Conservation (phyloP, 78 protist genomes). For the Dictyostelium purpureum region DNA sequence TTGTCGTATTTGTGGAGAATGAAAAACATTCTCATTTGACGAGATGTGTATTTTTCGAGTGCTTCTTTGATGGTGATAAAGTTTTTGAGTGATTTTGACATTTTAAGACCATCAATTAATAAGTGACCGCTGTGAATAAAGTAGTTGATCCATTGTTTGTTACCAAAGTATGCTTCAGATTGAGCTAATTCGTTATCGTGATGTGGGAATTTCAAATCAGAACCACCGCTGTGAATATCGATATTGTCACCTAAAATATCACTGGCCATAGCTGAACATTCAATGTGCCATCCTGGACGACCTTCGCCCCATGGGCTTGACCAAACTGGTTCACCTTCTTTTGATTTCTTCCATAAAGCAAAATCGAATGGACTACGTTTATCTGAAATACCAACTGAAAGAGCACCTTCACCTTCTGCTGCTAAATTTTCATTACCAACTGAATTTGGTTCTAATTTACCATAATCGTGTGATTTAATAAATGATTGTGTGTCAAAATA, state of each 20-base stretch:
- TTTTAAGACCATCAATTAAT: constrained; percentile 94
- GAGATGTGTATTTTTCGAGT: constrained; percentile 88
- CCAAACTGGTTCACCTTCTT: constrained; percentile 91
- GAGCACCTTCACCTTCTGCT: constrained; percentile 86
- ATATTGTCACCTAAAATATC: constrained; percentile 82
- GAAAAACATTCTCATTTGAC: constrained; percentile 95
- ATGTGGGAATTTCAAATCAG: constrained; percentile 99
- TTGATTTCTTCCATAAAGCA: constrained; percentile 95
- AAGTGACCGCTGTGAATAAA: constrained; percentile 97
- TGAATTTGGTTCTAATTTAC: constrained; percentile 87
- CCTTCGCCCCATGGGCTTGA: constrained; percentile 97
- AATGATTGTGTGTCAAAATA: constrained; percentile 89
- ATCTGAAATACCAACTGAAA: constrained; percentile 20
- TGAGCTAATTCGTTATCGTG: constrained; percentile 99
- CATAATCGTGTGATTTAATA: constrained; percentile 82
- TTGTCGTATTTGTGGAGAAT: constrained; percentile 85
- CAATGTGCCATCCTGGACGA: constrained; percentile 99
- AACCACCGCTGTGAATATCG: constrained; percentile 97
- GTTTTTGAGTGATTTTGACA: constrained; percentile 99
- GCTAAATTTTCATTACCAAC: constrained; percentile 68
- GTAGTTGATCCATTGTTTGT: constrained; percentile 96
- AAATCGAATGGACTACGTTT: constrained; percentile 82
- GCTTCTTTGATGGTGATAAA: constrained; percentile 97
- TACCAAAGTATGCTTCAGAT: constrained; percentile 84
- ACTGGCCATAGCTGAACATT: constrained; percentile 98